phyloP scores from a whole-genome alignment of 1,284 basidiomycete genomes.

The Leccinum proximum region DNA sequence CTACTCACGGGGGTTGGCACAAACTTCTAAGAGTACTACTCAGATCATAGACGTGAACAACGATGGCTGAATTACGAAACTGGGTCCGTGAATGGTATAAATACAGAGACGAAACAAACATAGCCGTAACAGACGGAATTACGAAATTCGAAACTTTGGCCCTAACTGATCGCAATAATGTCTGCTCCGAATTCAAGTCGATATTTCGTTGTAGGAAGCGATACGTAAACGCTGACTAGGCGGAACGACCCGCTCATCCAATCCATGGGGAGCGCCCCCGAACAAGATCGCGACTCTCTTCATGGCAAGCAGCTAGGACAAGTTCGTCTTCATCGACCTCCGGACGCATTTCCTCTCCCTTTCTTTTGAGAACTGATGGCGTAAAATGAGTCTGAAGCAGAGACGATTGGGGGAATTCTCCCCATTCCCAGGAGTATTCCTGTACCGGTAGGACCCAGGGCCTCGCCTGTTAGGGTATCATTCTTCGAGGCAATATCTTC shows the following conservation, averaged over 20 bases:
- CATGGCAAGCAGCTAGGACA: conserved; percentile 68
- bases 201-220: conserved; percentile 38
- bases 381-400: conserved; percentile 54
- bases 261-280: conserved; percentile 58
- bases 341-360: conserved; percentile 14
- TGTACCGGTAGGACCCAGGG: conserved; percentile 32
- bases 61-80: not conserved
- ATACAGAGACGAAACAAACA: not conserved
- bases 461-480: conserved; percentile 8
- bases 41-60: too few species aligned
- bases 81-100: not conserved
- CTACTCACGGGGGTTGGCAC: too few species aligned
- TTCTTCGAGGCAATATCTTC: conserved; percentile 12
- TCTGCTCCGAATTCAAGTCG: not conserved
- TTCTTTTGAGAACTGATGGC: conserved; percentile 27
- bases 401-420: conserved; percentile 77
- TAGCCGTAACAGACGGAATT: not conserved
- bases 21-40: too few species aligned
- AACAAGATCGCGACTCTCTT: conserved; percentile 84
- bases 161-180: not conserved
- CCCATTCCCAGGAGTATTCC: conserved; percentile 87
- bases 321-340: conserved; percentile 27
- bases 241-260: conserved; percentile 56
- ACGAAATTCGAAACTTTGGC: conserved; percentile 4
- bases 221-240: conserved; percentile 61